These are phyloP conservation scores for Aspergillus sp. DNA, from an alignment of 2,329 filamentous ascomycete genomes.

Conservation along the genomic window DNA sequence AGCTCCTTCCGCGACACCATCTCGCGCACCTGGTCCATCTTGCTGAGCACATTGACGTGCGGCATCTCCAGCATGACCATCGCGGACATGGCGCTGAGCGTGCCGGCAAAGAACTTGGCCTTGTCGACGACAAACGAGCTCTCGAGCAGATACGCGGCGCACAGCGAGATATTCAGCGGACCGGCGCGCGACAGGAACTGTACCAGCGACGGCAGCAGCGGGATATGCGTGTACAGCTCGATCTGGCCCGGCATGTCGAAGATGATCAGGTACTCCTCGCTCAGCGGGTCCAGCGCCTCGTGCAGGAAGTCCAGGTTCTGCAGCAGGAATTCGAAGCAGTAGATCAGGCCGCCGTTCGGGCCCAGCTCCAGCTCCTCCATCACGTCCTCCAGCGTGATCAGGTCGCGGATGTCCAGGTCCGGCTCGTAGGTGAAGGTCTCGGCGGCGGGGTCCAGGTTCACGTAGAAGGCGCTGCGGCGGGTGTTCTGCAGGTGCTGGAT, in stretches of 20 bases:
- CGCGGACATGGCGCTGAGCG: constrained; percentile 91
- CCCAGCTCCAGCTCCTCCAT: constrained; percentile 92
- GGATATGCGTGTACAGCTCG: constrained; percentile 95
- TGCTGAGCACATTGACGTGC: constrained; percentile 90
- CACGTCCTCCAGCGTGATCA: constrained; percentile 87
- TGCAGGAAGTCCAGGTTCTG: constrained; percentile 90
- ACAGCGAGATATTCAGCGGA: constrained; percentile 78
- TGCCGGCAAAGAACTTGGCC: constrained; percentile 95
- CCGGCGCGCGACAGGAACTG: constrained; percentile 71
- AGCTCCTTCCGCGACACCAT: constrained; percentile 80
- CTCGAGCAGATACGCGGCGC: constrained; percentile 88
- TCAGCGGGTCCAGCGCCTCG: constrained; percentile 71
- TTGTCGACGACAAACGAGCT: constrained; percentile 92
- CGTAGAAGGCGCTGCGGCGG: constrained; percentile 90
- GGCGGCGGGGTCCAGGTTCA: constrained; percentile 95
- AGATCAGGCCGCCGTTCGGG: constrained; percentile 86
- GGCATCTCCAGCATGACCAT: constrained; percentile 99
- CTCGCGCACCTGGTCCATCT: constrained; percentile 94
- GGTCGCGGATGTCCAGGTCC: constrained; percentile 89
- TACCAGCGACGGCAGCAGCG: constrained; percentile 76
- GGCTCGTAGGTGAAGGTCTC: constrained; percentile 86
- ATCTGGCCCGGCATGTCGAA: constrained; percentile 99
- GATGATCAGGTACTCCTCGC: constrained; percentile 93
- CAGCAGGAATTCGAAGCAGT: constrained; percentile 92
- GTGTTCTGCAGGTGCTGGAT: constrained; percentile 88